Evolutionary conservation across 2,329 filamentous ascomycete genomes (phyloP).

Genomic region (Xylariaceae sp.): DNA sequence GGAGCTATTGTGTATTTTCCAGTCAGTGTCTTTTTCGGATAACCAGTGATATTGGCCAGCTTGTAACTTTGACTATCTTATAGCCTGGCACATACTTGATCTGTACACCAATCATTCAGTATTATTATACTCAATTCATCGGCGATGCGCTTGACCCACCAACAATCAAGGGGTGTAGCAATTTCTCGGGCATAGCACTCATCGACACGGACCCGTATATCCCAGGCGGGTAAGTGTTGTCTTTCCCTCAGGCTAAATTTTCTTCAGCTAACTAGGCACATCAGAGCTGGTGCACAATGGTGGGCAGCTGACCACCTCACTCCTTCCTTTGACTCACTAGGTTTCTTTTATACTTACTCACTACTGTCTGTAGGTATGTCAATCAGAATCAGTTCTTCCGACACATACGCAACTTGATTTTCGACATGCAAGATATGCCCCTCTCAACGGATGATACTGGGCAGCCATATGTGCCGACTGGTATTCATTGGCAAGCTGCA

Average conservation of each 20-base stretch:
- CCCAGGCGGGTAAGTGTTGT: conserved; percentile 1
- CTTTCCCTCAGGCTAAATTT: not conserved
- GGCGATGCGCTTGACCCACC: conserved; percentile 60
- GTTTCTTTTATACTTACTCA: not conserved
- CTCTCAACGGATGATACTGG: conserved; percentile 32
- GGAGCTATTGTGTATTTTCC: conserved; percentile 10
- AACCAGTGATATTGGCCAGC: not conserved
- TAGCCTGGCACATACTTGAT: conserved; percentile 3
- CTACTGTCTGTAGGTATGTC: conserved; percentile 38
- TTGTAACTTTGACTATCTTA: not conserved
- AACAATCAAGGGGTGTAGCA: conserved; percentile 53
- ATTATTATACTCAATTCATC: conserved; percentile 69
- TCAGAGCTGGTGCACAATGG: not conserved
- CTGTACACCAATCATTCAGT: conserved; percentile 41
- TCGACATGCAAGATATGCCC: conserved; percentile 50
- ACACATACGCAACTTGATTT: conserved; percentile 50
- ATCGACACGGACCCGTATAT: conserved; percentile 17
- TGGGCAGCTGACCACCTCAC: not conserved
- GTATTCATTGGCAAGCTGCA: conserved; percentile 59
- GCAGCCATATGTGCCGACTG: conserved; percentile 36
- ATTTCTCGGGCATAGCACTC: conserved; percentile 42
- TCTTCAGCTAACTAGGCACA: not conserved
- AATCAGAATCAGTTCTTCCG: conserved; percentile 55
- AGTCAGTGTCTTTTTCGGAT: not conserved
- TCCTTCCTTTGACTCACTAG: not conserved